Conservation (phyloP, 352 stramenopile species). For the Pythium periplocum region DNA sequence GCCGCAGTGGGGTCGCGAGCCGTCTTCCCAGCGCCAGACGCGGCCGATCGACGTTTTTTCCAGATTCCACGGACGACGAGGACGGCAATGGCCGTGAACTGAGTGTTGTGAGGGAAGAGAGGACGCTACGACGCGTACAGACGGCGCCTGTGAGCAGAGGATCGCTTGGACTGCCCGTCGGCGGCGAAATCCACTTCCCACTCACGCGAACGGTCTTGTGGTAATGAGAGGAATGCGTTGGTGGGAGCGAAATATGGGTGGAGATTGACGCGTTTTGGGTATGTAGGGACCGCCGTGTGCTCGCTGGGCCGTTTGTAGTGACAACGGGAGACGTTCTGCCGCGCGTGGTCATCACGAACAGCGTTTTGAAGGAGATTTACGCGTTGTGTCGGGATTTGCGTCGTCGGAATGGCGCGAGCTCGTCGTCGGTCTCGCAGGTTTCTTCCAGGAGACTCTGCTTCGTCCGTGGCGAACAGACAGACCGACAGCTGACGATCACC, state of each 20-base stretch:
- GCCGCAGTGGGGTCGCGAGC: neutral
- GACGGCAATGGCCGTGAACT: slow-evolving; percentile 2
- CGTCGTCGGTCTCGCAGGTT: too few relatives aligned
- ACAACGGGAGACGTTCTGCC: slow-evolving; percentile 41
- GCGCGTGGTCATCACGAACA: slow-evolving; percentile 32
- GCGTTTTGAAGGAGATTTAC: neutral
- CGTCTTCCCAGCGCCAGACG: slow-evolving; percentile 1
- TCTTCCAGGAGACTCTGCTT: too few relatives aligned
- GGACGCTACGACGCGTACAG: too few relatives aligned
- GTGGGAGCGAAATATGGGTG: too few relatives aligned
- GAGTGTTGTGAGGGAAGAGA: too few relatives aligned
- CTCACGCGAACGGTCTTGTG: slow-evolving; percentile 59
- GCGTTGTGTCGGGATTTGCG: too few relatives aligned
- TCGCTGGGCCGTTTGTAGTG: slow-evolving; percentile 35
- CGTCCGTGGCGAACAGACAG: too few relatives aligned
- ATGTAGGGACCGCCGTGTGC: slow-evolving; percentile 52
- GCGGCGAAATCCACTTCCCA: slow-evolving; percentile 44
- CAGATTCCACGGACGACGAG: slow-evolving; percentile 72
- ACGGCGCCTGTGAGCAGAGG: too few relatives aligned
- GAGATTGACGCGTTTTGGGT: neutral
- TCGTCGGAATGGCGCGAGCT: too few relatives aligned
- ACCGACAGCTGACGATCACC: too few relatives aligned
- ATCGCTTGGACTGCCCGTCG: too few relatives aligned
- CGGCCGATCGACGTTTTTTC: slow-evolving; percentile 55
- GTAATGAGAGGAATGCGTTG: slow-evolving; percentile 11